Evolutionary conservation across 2,329 filamentous ascomycete species (phyloP), one percentile per base, ranked within the genome.

Genomic region (Aureobasidium melanogenum): DNA sequence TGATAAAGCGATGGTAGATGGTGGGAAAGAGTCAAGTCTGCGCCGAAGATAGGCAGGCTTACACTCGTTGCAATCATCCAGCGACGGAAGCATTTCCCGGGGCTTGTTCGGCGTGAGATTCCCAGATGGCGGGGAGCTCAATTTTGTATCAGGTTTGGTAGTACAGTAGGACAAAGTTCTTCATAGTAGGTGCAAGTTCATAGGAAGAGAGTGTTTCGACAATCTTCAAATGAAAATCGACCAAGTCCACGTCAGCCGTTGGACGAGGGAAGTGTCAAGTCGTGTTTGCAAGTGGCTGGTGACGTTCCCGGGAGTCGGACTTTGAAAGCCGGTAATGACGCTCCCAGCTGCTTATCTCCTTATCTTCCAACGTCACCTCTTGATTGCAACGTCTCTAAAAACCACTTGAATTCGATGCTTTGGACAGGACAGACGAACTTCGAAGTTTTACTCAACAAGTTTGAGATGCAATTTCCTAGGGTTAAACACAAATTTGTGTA

Each of bases 1-100:
- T 26, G 89, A 83, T 62, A 89, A 80, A 54, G 86, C 66, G 39
- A 84, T 71, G 34, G 79, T 76, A 47, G 80, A 75, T 38, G 80
- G 68, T 34, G 80, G 75, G 46, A 76, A 71, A 58, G 75, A 70
- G 61, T 75, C 74, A 43, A 76, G 74, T 30, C 79, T 74, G 55
- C 72, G 73, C 59, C 70, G 69, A 39, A 74, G 69, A 67, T 77
- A 77, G 63, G 78, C 76, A 69, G 85, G 87, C 63, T 77, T 76
- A 74, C 84, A 84, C 26, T 81, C 80, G 71, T 79, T 79, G 77
- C 84, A 88, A 63, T 73, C 69, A 66, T 78, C 76, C 24, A 56
- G 6, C 12, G 38, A 32, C n/a, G 59, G 41, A 5, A 61, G 59
- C 59, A 60, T 60, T 14, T 22, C 36, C 24, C 41, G 54, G n/a